Conservation (phyloP, 768 basidiomycete species). For the Pulveroboletus sp. region DNA sequence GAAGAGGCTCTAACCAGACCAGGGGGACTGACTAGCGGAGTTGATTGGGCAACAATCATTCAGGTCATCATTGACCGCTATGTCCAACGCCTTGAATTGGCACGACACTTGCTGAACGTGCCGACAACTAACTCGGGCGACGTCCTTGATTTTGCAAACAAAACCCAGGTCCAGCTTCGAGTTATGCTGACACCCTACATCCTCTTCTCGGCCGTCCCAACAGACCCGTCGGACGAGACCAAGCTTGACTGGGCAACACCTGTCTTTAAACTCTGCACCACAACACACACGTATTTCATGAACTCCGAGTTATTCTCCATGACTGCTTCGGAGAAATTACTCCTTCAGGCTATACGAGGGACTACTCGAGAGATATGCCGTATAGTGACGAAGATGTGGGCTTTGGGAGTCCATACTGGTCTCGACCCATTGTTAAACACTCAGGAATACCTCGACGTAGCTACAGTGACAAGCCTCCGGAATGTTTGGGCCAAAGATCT, state of each 20-base stretch:
- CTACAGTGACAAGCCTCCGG: slow-evolving; percentile 7
- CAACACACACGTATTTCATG: slow-evolving; percentile 20
- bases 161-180: slow-evolving; percentile 21
- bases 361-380: slow-evolving; percentile 44
- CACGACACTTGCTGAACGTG: slow-evolving; percentile 19
- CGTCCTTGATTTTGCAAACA: slow-evolving; percentile 1
- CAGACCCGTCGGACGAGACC: neutral
- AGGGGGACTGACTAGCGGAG: slow-evolving; percentile 19
- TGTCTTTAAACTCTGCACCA: slow-evolving; percentile 28
- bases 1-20: slow-evolving; percentile 1
- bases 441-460: neutral
- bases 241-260: slow-evolving; percentile 25
- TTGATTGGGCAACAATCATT: slow-evolving; percentile 30
- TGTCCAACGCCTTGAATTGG: slow-evolving; percentile 26
- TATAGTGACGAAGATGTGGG: slow-evolving; percentile 43
- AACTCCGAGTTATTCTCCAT: slow-evolving; percentile 4
- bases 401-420: slow-evolving; percentile 29
- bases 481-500: slow-evolving; percentile 33
- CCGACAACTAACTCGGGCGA: slow-evolving; percentile 1
- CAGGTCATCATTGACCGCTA: slow-evolving; percentile 31
- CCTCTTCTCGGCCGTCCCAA: slow-evolving; percentile 8
- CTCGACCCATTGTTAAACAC: slow-evolving; percentile 13
- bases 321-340: slow-evolving; percentile 26
- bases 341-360: slow-evolving; percentile 26
- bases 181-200: slow-evolving; percentile 28